A percentile compares a stretch with the other conserved stretches of the same genome.
phyloP scores from a whole-genome alignment of 1,284 basidiomycete genomes.

The Pseudozyma hubeiensis region DNA sequence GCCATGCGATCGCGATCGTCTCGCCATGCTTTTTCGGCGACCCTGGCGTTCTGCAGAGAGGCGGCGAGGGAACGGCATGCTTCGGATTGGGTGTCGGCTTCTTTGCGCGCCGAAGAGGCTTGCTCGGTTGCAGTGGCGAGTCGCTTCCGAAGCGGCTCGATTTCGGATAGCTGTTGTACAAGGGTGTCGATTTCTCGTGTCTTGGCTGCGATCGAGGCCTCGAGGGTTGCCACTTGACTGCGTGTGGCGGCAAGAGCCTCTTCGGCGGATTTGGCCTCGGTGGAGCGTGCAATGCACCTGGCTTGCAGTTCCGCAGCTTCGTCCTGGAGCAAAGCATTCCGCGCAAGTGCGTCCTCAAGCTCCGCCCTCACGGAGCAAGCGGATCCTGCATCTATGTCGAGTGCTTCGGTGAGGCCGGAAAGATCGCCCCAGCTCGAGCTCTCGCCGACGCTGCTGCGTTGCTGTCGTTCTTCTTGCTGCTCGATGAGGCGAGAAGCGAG shows the following conservation, averaged over 20 bases:
- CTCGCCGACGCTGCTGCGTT: not conserved
- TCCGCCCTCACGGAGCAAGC: conserved; percentile 6
- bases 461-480: conserved; percentile 25
- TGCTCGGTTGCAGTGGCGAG: conserved; percentile 26
- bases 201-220: conserved; percentile 28
- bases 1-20: conserved; percentile 43
- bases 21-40: conserved; percentile 34
- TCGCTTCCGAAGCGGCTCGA: conserved; percentile 20
- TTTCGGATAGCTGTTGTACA: conserved; percentile 22
- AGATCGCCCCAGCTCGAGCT: conserved; percentile 21
- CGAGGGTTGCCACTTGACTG: conserved; percentile 19
- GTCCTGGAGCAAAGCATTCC: conserved; percentile 19
- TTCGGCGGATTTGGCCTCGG: conserved; percentile 28
- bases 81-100: conserved; percentile 25
- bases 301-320: conserved; percentile 25
- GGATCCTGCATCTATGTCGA: conserved; percentile 17
- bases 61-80: conserved; percentile 21
- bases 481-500: conserved; percentile 17
- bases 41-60: conserved; percentile 32
- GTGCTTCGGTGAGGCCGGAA: conserved; percentile 4
- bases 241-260: conserved; percentile 23
- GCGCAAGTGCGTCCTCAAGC: conserved; percentile 20
- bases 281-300: conserved; percentile 13
- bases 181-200: conserved; percentile 22
- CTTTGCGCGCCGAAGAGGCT: conserved; percentile 13